Percentiles rank a stretch among this genome's conserved stretches.
These are phyloP conservation scores for Scheffersomyces cryptocercus DNA, from an alignment of 1,139 yeast genomes.

Conservation along the genomic window DNA sequence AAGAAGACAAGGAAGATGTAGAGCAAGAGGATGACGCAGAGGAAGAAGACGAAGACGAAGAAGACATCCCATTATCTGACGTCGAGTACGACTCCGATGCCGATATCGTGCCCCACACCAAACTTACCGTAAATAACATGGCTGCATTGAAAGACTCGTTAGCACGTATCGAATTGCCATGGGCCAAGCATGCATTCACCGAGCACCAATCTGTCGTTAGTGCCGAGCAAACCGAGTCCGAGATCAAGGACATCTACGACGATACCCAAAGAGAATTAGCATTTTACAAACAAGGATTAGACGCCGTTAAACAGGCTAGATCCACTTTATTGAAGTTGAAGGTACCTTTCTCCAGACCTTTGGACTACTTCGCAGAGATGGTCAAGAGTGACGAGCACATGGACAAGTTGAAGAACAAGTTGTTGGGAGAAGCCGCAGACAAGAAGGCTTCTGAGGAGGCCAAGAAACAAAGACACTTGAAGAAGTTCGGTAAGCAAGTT, in stretches of 20 bases:
- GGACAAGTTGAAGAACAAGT: slow-evolving; percentile 86
- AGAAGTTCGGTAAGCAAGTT: slow-evolving; percentile 97
- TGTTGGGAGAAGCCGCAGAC: slow-evolving; percentile 83
- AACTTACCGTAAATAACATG: slow-evolving; percentile 73
- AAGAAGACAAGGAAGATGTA: slow-evolving; percentile 45
- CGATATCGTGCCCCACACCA: slow-evolving; percentile 86
- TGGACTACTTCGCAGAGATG: slow-evolving; percentile 98
- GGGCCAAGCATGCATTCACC: slow-evolving; percentile 69
- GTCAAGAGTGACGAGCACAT: slow-evolving; percentile 96
- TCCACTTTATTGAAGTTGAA: slow-evolving; percentile 61
- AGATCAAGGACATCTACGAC: slow-evolving; percentile 86
- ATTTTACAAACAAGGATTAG: slow-evolving; percentile 83
- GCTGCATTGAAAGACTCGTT: slow-evolving; percentile 71
- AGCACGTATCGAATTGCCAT: slow-evolving; percentile 68
- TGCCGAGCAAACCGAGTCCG: slow-evolving; percentile 56
- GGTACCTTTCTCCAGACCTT: slow-evolving; percentile 89
- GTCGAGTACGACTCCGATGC: slow-evolving; percentile 85
- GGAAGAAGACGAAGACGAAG: slow-evolving; percentile 49
- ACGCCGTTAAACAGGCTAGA: slow-evolving; percentile 78
- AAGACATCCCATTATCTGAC: slow-evolving; percentile 74
- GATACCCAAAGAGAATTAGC: slow-evolving; percentile 77
- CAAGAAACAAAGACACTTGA: slow-evolving; percentile 88
- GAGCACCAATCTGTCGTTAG: slow-evolving; percentile 82
- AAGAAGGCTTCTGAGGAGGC: slow-evolving; percentile 94
- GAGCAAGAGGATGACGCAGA: slow-evolving; percentile 37